Base-by-base conservation (phyloP, 331 rosid species). In the Malus hybrid region DNA sequence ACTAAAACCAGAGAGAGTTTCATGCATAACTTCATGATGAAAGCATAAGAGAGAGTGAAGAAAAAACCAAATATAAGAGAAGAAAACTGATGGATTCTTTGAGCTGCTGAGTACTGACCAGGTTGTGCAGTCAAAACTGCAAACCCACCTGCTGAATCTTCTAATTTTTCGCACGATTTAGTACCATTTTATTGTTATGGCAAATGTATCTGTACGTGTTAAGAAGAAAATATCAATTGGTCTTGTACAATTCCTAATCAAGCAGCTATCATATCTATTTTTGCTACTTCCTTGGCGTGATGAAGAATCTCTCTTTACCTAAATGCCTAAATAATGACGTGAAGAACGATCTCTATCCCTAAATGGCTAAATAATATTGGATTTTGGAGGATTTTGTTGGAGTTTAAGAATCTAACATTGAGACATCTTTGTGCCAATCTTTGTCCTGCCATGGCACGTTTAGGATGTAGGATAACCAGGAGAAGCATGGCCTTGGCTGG, bases 21-120 rank as follows among this genome's bases (percentile, higher is more conserved):
- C 56, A 20, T 71, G 84, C 34, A 70, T 61, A 63, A 80, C 62
- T 27, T 73, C 96, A 93, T 93, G 32, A 72, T 62, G 66, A 28
- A 62, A 28, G 34, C 16, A 28, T 15, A 28, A 14, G 9, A 61
- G n/a, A 61, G 3, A 14, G 67, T 62, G 31, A 28, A 62, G 39
- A 28, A 62, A 48, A 48, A 2, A 15, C n/a, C 55, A 48, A 48
- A 2, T 48, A 48, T 48, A 48, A 48, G 55, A 48, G 46, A 11
- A 42, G 67, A 31, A 65, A 65, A 32, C 18, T 32, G 44, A 27
- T 65, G 69, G 27, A 12, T 65, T 44, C 46, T 32, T 65, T 3
- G 63, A 0, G 7, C 46, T 39, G 46, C 12, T 39, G 46, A 39
- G 3, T 50, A 1, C 56, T 16, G 56, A 50, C 56, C n/a, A 50